Evolutionary conservation across 495 filamentous ascomycete genomes (phyloP).

Genomic region (Daldinia loculata): DNA sequence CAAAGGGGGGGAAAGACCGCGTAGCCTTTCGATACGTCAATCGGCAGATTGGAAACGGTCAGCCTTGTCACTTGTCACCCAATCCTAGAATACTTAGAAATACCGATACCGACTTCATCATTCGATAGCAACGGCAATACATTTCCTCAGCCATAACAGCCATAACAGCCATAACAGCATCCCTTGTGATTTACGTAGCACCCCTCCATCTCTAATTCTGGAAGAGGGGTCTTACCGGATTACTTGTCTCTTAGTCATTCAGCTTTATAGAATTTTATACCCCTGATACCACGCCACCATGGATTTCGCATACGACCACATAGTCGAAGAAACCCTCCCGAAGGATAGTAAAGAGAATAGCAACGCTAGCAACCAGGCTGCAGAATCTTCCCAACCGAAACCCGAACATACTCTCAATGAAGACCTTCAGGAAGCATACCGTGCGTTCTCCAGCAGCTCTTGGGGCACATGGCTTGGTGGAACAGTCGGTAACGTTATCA

Average conservation of each 20-base stretch:
- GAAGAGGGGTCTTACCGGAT: slow-evolving; percentile 25
- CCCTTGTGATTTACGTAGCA: slow-evolving; percentile 23
- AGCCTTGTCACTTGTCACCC: slow-evolving; percentile 40
- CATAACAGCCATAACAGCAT: neutral
- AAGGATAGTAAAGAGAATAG: slow-evolving; percentile 63
- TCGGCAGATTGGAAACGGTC: slow-evolving; percentile 38
- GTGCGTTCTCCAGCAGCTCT: slow-evolving; percentile 85
- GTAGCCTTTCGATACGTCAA: slow-evolving; percentile 42
- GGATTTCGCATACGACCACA: slow-evolving; percentile 98
- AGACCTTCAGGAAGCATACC: slow-evolving; percentile 95
- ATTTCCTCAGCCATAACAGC: slow-evolving; percentile 2
- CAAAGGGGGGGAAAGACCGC: neutral
- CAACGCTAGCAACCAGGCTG: slow-evolving; percentile 44
- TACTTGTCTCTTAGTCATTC: slow-evolving; percentile 9
- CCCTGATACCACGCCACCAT: slow-evolving; percentile 60
- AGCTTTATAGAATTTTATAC: slow-evolving; percentile 21
- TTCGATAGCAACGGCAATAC: neutral
- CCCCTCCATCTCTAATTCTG: slow-evolving; percentile 22
- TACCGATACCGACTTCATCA: slow-evolving; percentile 30
- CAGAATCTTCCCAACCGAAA: slow-evolving; percentile 50
- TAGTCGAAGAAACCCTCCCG: slow-evolving; percentile 81
- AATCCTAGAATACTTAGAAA: slow-evolving; percentile 15
- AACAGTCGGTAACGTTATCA: slow-evolving; percentile 87
- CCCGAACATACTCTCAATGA: slow-evolving; percentile 72
- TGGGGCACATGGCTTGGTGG: slow-evolving; percentile 91